These are phyloP conservation scores for Aspergillus sp. DNA, from an alignment of 2,329 filamentous ascomycete species.

Conservation along the genomic window DNA sequence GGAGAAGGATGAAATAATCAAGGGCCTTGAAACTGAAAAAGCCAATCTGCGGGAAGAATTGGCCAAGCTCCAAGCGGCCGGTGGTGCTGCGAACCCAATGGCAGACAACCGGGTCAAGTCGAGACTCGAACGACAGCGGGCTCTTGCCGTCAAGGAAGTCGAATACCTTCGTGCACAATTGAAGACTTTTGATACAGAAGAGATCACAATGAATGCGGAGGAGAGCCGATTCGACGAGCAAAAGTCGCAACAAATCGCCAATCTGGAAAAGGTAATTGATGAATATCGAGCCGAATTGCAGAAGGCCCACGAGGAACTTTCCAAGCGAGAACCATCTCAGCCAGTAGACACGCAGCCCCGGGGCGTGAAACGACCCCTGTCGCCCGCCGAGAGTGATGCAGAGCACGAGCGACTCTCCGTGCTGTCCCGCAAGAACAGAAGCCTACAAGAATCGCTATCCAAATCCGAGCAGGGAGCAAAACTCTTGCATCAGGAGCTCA, in stretches of 20 bases:
- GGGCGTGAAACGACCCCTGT: conserved; percentile 57
- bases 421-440: conserved; percentile 77
- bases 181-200: conserved; percentile 79
- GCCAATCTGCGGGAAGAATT: conserved; percentile 57
- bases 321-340: conserved; percentile 49
- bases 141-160: conserved; percentile 80
- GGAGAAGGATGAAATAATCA: conserved; percentile 69
- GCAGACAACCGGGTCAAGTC: conserved; percentile 60
- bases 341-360: conserved; percentile 35
- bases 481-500: conserved; percentile 66
- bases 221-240: conserved; percentile 65
- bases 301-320: conserved; percentile 64
- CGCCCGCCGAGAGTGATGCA: conserved; percentile 46
- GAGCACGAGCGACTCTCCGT: conserved; percentile 68
- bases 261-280: conserved; percentile 79
- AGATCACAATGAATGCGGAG: conserved; percentile 68
- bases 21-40: conserved; percentile 62
- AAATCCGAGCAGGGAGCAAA: conserved; percentile 61
- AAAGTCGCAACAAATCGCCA: conserved; percentile 64
- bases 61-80: conserved; percentile 55
- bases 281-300: conserved; percentile 77
- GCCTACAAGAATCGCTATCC: conserved; percentile 68
- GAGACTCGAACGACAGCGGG: conserved; percentile 76
- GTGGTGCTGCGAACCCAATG: conserved; percentile 34
- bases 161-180: conserved; percentile 90